phyloP scores from a whole-genome alignment of 352 stramenopile genomes.

The Globisporangium camurandrum region DNA sequence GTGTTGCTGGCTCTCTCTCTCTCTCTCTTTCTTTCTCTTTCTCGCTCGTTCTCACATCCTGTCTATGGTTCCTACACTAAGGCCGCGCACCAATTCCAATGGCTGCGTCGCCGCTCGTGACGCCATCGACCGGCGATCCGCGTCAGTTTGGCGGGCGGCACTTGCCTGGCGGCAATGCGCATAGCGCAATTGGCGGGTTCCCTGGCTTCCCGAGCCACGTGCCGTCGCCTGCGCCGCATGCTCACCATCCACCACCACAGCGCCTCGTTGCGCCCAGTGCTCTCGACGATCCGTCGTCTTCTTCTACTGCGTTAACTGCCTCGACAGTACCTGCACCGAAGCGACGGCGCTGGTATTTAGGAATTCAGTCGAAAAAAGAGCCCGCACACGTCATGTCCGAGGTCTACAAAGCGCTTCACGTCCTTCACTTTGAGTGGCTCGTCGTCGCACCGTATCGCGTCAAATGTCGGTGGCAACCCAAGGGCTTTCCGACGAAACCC shows the following conservation, averaged over 20 bases:
- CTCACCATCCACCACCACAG: not conserved
- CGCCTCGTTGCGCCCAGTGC: conserved; percentile 9
- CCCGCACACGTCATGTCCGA: conserved; percentile 99
- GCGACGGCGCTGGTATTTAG: conserved; percentile 95
- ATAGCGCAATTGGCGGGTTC: too few relatives aligned
- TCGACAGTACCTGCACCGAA: conserved; percentile 35
- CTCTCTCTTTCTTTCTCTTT: not conserved
- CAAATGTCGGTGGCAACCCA: conserved; percentile 94
- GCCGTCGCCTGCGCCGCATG: too few relatives aligned
- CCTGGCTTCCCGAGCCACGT: conserved; percentile 6
- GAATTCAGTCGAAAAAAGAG: conserved; percentile 99
- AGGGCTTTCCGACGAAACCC: conserved; percentile 13
- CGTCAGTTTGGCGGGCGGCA: conserved; percentile 62
- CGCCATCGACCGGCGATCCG: conserved; percentile 40
- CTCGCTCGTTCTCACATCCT: not conserved
- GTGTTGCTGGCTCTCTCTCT: not conserved
- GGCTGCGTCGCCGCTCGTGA: conserved; percentile 70
- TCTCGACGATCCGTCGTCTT: too few relatives aligned
- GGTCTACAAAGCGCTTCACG: conserved; percentile 97
- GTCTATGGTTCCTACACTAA: not conserved
- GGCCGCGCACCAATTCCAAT: conserved; percentile 72
- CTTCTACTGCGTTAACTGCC: too few relatives aligned
- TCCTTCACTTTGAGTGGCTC: conserved; percentile 97
- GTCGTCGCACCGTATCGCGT: conserved; percentile 95
- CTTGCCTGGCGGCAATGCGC: conserved; percentile 13